Base-by-base conservation (phyloP, 345 rosid genomes). In the Acer campestre region DNA sequence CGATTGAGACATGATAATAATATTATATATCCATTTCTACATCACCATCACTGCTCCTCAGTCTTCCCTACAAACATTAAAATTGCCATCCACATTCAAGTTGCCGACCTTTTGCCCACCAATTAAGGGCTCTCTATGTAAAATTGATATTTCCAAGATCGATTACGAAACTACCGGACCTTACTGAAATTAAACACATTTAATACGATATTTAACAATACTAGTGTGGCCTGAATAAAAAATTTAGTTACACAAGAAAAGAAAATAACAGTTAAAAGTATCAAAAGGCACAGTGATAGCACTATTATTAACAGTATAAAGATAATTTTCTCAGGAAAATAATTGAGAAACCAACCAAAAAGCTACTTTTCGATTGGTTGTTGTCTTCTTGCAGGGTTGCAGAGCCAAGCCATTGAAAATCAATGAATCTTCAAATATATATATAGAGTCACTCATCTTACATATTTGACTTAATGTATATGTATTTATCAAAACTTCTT, bases 261-360 rank as follows among this genome's bases (percentile, higher is more conserved):
- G 35, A 56, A 56, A 11, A 49, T 22, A 8, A 16, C 20, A 72
- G 55, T 40, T 22, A 1, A 44, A 46, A 56, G 44, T 1, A 44
- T 29, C 69, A 62, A 16, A 25, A 61, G 67, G 22, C 1, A 20
- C 10, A 23, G 20, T 3, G 9, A n/a, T 12, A 23, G n/a, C 3
- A 16, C 40, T 40, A 73, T 61, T 7, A 40, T 40, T 10, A 42
- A 51, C 29, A 29, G 31, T 31, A 0, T 27, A 62, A 56, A 7
- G 42, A 11, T 0, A 14, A 3, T 35, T 75, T 29, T 49, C 13
- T 35, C 14, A 31, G 35, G 51, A 7, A 75, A 65, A 75, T 62
- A 27, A 77, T 64, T 2, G 68, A 62, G 69, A 40, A 76, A 80
- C 72, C 74, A 42, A 59, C 71, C 71, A 18, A 71, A 77, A 80